These are phyloP conservation scores for Puccinia coronata DNA, from an alignment of 1,284 basidiomycete species.

Conservation along the genomic window DNA sequence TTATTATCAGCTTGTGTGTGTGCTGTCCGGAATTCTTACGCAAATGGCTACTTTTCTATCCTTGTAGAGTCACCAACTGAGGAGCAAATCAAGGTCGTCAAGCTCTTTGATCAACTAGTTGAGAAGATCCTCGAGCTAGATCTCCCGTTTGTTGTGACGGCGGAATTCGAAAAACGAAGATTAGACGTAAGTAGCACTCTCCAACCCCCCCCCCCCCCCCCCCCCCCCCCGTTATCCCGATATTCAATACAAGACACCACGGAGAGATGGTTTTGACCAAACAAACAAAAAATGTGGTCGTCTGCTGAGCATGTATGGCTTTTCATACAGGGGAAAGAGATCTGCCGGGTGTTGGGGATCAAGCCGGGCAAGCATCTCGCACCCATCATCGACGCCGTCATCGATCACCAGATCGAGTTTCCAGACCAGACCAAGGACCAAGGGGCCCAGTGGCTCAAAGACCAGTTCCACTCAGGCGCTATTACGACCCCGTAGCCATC, in stretches of 20 bases:
- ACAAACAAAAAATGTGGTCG: no score
- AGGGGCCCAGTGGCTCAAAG: conserved; percentile 2
- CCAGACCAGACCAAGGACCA: conserved; percentile 27
- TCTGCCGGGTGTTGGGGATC: conserved; percentile 31
- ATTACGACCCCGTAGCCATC: not conserved
- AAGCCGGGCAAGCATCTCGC: conserved; percentile 33
- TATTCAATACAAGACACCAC: not conserved
- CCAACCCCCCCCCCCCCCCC: no score
- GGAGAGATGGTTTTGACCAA: no score
- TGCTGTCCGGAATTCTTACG: not conserved
- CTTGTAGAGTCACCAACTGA: not conserved
- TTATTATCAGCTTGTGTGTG: not conserved
- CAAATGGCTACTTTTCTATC: not conserved
- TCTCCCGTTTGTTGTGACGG: conserved; percentile 11
- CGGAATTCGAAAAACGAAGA: conserved; percentile 30
- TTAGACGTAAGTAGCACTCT: conserved; percentile 42
- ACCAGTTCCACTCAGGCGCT: conserved; percentile 2
- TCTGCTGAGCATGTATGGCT: not conserved
- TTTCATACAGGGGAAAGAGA: conserved; percentile 38
- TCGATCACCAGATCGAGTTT: conserved; percentile 29
- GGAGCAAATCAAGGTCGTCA: not conserved
- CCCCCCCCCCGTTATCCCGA: no score
- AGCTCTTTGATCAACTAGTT: conserved; percentile 24
- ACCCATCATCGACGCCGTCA: conserved; percentile 5
- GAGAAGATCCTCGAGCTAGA: conserved; percentile 13